Percentiles rank a stretch among this genome's conserved stretches.
Conservation (phyloP, 108 stramenopile genomes). For the Nitzschia putrida region DNA sequence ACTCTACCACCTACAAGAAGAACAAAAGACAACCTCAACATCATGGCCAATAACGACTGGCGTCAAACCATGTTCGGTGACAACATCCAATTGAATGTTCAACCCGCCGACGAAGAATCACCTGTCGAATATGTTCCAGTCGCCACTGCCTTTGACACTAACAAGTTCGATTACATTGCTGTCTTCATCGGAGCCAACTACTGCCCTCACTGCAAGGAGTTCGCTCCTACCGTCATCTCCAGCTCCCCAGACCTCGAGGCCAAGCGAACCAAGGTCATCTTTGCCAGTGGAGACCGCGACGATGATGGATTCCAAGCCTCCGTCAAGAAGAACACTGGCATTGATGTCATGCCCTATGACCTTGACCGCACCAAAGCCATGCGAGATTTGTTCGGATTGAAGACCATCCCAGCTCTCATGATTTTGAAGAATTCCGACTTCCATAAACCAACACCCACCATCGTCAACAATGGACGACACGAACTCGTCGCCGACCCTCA, state of each 20-base stretch:
- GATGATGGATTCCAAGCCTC: conserved; percentile 31
- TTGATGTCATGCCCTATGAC: too few relatives aligned
- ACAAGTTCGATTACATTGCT: too few relatives aligned
- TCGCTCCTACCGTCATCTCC: conserved; percentile 40
- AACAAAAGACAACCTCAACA: background rate
- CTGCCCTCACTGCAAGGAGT: conserved; percentile 41
- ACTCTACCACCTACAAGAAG: too few relatives aligned
- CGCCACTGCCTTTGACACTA: background rate
- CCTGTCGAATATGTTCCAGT: background rate
- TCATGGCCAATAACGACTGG: conserved; percentile 3
- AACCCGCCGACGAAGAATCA: background rate
- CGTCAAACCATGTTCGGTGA: conserved; percentile 1
- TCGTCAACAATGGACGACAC: conserved; percentile 37
- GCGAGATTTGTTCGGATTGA: too few relatives aligned
- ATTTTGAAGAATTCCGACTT: conserved; percentile 41
- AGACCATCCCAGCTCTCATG: too few relatives aligned
- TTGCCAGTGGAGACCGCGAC: conserved; percentile 49
- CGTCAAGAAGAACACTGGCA: conserved; percentile 32
- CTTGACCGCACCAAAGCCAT: too few relatives aligned
- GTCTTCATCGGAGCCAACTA: too few relatives aligned
- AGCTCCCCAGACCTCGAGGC: background rate
- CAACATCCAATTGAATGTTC: background rate
- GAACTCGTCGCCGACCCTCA: too few relatives aligned
- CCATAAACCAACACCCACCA: conserved; percentile 21
- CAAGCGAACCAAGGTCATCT: conserved; percentile 50